A percentile compares a stretch with the other conserved stretches of the same genome.
phyloP scores from a whole-genome alignment of 306 rosid species.

The Medicago ruthenica region DNA sequence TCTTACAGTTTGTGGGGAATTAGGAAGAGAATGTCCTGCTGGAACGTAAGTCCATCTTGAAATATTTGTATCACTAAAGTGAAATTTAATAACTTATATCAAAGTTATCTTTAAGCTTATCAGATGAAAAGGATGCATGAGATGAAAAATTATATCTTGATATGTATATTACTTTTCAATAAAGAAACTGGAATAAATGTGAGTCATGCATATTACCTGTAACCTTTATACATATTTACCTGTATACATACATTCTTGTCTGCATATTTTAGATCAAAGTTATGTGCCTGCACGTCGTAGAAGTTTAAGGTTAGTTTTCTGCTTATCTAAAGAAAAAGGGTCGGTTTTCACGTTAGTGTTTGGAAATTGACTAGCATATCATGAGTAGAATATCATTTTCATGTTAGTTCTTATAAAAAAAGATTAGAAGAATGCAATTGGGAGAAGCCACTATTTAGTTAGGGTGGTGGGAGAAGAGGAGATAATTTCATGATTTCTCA shows the following conservation, averaged over 20 bases:
- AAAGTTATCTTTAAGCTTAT: conserved; percentile 10
- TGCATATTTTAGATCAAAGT: not conserved
- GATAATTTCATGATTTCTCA: conserved; percentile 3
- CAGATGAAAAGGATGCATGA: not conserved
- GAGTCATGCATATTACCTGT: conserved; percentile 10
- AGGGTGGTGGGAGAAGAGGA: not conserved
- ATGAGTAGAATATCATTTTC: too few species aligned
- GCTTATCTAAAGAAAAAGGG: too few species aligned
- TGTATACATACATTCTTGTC: too few species aligned
- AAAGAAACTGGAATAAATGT: conserved; percentile 2
- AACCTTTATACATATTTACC: not conserved
- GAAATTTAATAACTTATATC: too few species aligned
- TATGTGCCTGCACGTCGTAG: not conserved
- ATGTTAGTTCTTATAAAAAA: too few species aligned
- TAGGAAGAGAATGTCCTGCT: conserved; percentile 89
- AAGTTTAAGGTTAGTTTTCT: conserved; percentile 22
- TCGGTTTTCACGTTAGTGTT: too few species aligned
- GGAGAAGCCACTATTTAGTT: not conserved
- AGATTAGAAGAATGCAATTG: not conserved
- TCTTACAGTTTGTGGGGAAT: conserved; percentile 76
- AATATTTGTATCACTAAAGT: not conserved
- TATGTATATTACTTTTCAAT: conserved; percentile 11
- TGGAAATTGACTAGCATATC: too few species aligned
- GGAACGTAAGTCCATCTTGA: conserved; percentile 70
- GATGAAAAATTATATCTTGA: conserved; percentile 9